phyloP scores from a whole-genome alignment of 2,329 filamentous ascomycete species.

The Alternaria sp. region DNA sequence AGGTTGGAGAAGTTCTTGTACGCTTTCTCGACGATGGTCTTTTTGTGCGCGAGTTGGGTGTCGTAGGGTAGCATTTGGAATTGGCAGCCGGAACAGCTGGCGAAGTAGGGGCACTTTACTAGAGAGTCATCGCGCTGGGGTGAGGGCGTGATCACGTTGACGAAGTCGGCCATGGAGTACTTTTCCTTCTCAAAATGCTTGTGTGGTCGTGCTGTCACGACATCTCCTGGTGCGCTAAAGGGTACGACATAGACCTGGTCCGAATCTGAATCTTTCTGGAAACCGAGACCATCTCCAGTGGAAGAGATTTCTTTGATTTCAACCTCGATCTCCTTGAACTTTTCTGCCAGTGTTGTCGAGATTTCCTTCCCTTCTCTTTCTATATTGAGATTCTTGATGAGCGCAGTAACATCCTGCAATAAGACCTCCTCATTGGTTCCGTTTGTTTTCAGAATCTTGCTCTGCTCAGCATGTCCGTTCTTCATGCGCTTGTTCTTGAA shows the following conservation, averaged over 20 bases:
- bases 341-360: slow-evolving; percentile 61
- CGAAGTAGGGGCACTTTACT: slow-evolving; percentile 85
- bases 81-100: slow-evolving; percentile 85
- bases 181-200: slow-evolving; percentile 69
- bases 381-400: slow-evolving; percentile 48
- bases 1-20: slow-evolving; percentile 90
- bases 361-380: slow-evolving; percentile 26
- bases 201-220: slow-evolving; percentile 77
- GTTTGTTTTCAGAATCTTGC: slow-evolving; percentile 47
- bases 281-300: slow-evolving; percentile 86
- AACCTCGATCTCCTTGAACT: slow-evolving; percentile 78
- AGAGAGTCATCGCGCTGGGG: slow-evolving; percentile 77
- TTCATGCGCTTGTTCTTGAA: slow-evolving; percentile 58
- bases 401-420: slow-evolving; percentile 52
- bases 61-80: slow-evolving; percentile 95
- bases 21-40: slow-evolving; percentile 85
- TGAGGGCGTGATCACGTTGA: slow-evolving; percentile 77
- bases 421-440: slow-evolving; percentile 59
- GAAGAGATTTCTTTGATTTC: slow-evolving; percentile 85
- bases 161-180: slow-evolving; percentile 81
- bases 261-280: slow-evolving; percentile 66
- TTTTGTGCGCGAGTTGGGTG: slow-evolving; percentile 86
- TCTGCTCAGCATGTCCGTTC: slow-evolving; percentile 47
- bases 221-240: slow-evolving; percentile 86
- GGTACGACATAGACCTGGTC: slow-evolving; percentile 83